Conservation (phyloP, 495 filamentous ascomycete genomes). For the Geoglossum glabrum region DNA sequence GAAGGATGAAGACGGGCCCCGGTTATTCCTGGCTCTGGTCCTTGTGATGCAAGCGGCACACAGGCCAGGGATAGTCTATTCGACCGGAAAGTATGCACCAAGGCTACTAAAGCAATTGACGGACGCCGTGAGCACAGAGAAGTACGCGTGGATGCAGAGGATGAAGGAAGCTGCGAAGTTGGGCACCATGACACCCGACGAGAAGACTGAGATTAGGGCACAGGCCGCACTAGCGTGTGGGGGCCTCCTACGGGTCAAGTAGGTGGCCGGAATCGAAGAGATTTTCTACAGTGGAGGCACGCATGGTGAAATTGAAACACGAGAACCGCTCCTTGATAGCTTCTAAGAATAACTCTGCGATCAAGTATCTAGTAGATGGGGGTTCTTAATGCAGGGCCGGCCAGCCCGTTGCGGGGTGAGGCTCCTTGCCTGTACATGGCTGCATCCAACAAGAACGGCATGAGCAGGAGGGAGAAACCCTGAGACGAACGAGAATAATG, state of each 20-base stretch:
- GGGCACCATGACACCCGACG: constrained; percentile 7
- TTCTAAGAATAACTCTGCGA: no score
- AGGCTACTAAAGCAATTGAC: constrained; percentile 15
- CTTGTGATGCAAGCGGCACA: constrained; percentile 11
- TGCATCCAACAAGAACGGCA: no score
- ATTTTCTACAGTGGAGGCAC: no score
- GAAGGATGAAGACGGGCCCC: constrained; percentile 12
- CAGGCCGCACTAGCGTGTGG: background rate
- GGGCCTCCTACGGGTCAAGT: background rate
- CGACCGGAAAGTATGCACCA: constrained; percentile 16
- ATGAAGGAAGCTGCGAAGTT: constrained; percentile 15
- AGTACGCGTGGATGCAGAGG: constrained; percentile 10
- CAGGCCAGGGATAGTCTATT: constrained; percentile 12
- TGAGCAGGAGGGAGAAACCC: no score
- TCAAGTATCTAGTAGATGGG: no score
- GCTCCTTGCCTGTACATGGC: no score
- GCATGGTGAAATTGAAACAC: no score
- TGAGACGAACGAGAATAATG: no score
- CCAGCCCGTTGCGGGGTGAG: no score
- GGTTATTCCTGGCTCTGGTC: constrained; percentile 15
- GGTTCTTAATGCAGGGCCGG: no score
- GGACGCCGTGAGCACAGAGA: constrained; percentile 3
- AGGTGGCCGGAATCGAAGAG: background rate
- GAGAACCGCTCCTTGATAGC: no score
- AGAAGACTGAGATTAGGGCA: background rate